Base-by-base conservation (phyloP, 768 basidiomycete species). In the Glaciozyma antarctica region DNA sequence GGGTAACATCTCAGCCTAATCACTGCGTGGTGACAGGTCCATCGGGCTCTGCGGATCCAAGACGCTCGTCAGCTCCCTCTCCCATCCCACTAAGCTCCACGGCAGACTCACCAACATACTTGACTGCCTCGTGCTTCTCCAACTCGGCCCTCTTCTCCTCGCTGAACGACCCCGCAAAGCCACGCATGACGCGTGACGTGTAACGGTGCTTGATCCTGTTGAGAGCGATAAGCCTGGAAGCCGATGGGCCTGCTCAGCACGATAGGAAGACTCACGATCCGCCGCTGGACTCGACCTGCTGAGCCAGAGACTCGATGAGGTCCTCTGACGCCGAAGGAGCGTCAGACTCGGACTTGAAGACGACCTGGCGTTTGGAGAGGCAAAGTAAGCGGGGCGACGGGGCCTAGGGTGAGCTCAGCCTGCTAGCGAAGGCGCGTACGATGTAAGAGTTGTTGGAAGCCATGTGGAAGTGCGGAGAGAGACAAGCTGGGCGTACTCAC, bases 111-210 rank as follows among this genome's bases (percentile, higher is more conserved):
- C 64, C 69, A 32, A 70, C 55, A 34, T 64, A 70, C 47, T 70
- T 70, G 63, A 70, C 65, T 22, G 56, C 60, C 5, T 54, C 55
- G 63, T 64, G 60, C 44, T 59, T 60, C 64, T 71, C 69, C 38
- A 71, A 26, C 56, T 71, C 64, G 13, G 60, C 44, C 63, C 63
- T 67, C 45, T 61, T 43, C n/a, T 71, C 69, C 10, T 71, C 69
- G n/a, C 19, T 22, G 56, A 71, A 61, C 17, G 63, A 28, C 22
- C 69, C 69, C 0, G 69, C 69, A 43, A 71, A 71, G 3, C 69
- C 69, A 5, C 55, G 54, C 61, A 71, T 65, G 30, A 67, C 52
- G 43, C 61, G 61, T 4, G 28, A 32, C 21, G 57, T 61, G 60
- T 66, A 66, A 9, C 51, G 45, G 28, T 66, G 65, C 57, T 62